Percentiles rank a stretch among this genome's conserved stretches.
phyloP scores from a whole-genome alignment of 805 yeast genomes.

The Candida sakaeoensis region DNA sequence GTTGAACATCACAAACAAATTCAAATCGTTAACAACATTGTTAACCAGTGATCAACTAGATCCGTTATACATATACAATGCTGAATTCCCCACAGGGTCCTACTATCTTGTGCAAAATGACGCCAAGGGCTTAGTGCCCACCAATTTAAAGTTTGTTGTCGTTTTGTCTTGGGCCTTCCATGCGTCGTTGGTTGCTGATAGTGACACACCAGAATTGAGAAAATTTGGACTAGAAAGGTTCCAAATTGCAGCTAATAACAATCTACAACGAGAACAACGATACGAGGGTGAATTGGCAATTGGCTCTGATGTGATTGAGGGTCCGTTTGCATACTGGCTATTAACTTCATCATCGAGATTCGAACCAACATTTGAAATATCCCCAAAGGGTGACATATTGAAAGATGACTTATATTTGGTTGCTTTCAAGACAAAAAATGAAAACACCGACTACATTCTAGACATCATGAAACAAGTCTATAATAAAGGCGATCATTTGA shows the following conservation, averaged over 20 bases:
- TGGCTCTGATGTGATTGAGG: conserved; percentile 15
- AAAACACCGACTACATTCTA: conserved; percentile 32
- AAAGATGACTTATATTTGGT: conserved; percentile 44
- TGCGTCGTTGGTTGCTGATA: conserved; percentile 77
- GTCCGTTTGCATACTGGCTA: conserved; percentile 57
- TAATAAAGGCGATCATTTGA: conserved; percentile 50
- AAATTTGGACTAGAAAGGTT: conserved; percentile 65
- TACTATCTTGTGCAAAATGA: conserved; percentile 19
- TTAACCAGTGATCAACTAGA: conserved; percentile 12
- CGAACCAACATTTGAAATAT: conserved; percentile 59
- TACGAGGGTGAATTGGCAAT: conserved; percentile 43
- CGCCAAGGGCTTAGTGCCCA: conserved; percentile 9
- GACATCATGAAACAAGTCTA: conserved; percentile 58
- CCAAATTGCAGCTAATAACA: conserved; percentile 58
- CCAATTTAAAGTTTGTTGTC: conserved; percentile 44
- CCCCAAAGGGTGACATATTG: conserved; percentile 53
- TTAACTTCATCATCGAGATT: conserved; percentile 53
- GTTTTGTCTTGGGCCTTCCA: conserved; percentile 86
- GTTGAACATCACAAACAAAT: conserved; percentile 32
- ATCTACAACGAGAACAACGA: conserved; percentile 47
- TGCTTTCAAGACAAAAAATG: conserved; percentile 36
- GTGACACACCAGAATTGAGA: conserved; percentile 67
- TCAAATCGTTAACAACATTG: conserved; percentile 17
- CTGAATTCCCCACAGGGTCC: conserved; percentile 37
- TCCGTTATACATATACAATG: conserved; percentile 46